Evolutionary conservation across 83 land plant genomes (phyloP), one percentile per base, ranked within the genome.

Genomic region (Picea abies): DNA sequence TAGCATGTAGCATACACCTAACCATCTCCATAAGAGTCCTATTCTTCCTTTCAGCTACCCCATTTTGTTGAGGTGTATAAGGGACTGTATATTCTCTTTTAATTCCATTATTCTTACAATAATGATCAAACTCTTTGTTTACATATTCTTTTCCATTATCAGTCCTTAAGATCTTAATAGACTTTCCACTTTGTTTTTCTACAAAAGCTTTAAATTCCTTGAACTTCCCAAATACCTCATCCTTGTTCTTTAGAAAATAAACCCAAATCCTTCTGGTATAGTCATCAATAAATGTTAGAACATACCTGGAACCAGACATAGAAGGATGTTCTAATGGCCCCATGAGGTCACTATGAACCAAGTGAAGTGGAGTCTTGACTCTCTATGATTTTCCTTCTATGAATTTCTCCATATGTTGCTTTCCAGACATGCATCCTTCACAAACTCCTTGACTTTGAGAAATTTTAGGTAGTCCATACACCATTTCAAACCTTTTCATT

Each of bases 21-120:
- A 37, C 39, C 14, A 22, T 83, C 20, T 83, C 81, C 19, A 58
- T 69, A 16, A 83, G 17, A 11, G 77, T 79, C 56, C 71, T 41
- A 56, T 77, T 76, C 70, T 83, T 83, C 29, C 80, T 61, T 52
- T 83, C 84, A 8, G 70, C 81, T 9, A 78, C 84, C 44, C 80
- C 81, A 83, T 83, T 83, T 69, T 83, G 84, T 63, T 76, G 8
- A 26, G 67, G 71, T 37, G 80, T 64, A 52, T 63, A 20, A 3
- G 80, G 49, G 16, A 23, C 23, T n/a, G 67, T 64, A 19, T 19
- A 7, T n/a, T 64, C 9, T 64, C 25, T 64, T 64, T n/a, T 22
- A 19, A 64, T 64, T 7, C 29, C 29, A 64, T 64, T 19, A 4
- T n/a, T 0, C 20, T 64, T 64, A n/a, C 7, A 64, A 0, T 19